A percentile compares a stretch with the other conserved stretches of the same genome.
These are phyloP conservation scores for Ramichloridium luteum DNA, from an alignment of 2,329 filamentous ascomycete species.

Conservation along the genomic window DNA sequence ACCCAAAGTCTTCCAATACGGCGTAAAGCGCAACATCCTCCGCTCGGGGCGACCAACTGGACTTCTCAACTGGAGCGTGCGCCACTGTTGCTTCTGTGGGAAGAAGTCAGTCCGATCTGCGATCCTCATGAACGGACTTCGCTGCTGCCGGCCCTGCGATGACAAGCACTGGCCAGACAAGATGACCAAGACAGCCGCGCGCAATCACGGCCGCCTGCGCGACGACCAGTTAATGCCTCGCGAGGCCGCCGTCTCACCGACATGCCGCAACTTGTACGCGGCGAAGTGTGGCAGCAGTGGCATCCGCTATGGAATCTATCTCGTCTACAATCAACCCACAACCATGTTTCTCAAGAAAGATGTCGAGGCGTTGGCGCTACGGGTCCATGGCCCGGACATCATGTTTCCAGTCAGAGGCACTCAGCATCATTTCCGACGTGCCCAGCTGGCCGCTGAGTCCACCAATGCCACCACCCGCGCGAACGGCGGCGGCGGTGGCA, in stretches of 20 bases:
- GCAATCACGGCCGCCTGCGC: conserved; percentile 13
- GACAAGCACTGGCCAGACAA: conserved; percentile 20
- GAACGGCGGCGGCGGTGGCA: no score
- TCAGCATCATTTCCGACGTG: no score
- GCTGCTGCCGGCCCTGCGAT: conserved; percentile 21
- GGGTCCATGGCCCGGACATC: no score
- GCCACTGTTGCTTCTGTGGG: conserved; percentile 23
- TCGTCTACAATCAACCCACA: neutral
- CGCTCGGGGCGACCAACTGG: conserved; percentile 1
- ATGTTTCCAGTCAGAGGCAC: no score
- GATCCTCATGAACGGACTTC: conserved; percentile 20
- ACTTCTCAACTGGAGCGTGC: conserved; percentile 15
- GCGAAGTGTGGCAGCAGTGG: conserved; percentile 9
- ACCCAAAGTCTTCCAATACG: neutral
- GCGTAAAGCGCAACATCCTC: conserved; percentile 3
- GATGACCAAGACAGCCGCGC: conserved; percentile 21
- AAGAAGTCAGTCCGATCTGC: conserved; percentile 15
- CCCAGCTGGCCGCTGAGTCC: no score
- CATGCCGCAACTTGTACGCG: conserved; percentile 15
- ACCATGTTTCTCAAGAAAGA: conserved; percentile 20
- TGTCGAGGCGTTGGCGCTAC: conserved; percentile 14
- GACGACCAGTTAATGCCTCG: conserved; percentile 16
- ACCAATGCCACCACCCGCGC: no score
- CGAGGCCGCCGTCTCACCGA: conserved; percentile 2
- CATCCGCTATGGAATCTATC: neutral